These are phyloP conservation scores for Gaertneriomyces sp. DNA, from an alignment of 192 early-diverging fungal genomes.

Conservation along the genomic window DNA sequence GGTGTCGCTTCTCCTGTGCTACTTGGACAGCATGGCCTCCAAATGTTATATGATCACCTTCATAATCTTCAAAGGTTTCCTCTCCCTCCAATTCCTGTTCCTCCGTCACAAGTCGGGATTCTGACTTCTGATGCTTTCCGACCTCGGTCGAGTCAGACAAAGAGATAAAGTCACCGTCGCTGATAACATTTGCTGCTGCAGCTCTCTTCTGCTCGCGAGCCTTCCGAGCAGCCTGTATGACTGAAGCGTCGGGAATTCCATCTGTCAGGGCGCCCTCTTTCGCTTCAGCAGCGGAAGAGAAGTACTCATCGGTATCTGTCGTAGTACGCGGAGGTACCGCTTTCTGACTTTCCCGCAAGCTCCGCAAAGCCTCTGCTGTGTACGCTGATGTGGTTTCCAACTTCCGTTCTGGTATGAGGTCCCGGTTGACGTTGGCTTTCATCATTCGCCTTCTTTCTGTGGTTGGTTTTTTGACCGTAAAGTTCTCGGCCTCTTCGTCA, in stretches of 20 bases:
- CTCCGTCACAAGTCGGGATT: conserved; percentile 35
- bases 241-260: conserved; percentile 30
- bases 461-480: conserved; percentile 24
- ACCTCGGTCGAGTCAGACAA: conserved; percentile 15
- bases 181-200: conserved; percentile 16
- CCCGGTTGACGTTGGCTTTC: conserved; percentile 34
- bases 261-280: not conserved
- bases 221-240: conserved; percentile 33
- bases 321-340: conserved; percentile 14
- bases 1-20: conserved; percentile 19
- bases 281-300: conserved; percentile 8
- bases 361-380: conserved; percentile 28
- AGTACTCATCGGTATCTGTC: conserved; percentile 6
- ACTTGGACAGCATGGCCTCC: conserved; percentile 32
- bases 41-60: conserved; percentile 34
- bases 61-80: conserved; percentile 45
- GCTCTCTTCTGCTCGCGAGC: conserved; percentile 32
- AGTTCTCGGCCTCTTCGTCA: conserved; percentile 26
- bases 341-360: conserved; percentile 23
- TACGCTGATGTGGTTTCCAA: not conserved
- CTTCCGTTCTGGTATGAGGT: conserved; percentile 20
- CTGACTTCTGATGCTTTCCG: conserved; percentile 7
- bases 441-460: conserved; percentile 32
- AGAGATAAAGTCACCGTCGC: conserved; percentile 19
- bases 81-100: conserved; percentile 36